These are phyloP conservation scores for Zygosaccharomyces pseudobailii DNA, from an alignment of 1,139 yeast genomes.

Conservation along the genomic window DNA sequence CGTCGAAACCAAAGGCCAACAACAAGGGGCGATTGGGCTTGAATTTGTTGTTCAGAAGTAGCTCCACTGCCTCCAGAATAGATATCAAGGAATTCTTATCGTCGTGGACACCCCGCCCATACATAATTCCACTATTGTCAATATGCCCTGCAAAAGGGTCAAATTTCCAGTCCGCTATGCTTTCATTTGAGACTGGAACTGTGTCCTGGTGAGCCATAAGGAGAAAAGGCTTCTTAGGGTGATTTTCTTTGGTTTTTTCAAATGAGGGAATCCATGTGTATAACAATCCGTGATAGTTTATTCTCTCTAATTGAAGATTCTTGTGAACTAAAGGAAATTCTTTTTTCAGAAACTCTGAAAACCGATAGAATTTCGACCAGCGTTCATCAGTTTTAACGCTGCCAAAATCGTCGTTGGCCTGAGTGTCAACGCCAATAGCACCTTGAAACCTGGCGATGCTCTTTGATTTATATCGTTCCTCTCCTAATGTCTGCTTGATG, in stretches of 20 bases:
- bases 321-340: slow-evolving; percentile 11
- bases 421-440: slow-evolving; percentile 5
- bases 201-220: slow-evolving; percentile 4
- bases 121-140: slow-evolving; percentile 28
- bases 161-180: slow-evolving; percentile 1
- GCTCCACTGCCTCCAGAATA: slow-evolving; percentile 48
- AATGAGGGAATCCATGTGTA: slow-evolving; percentile 2
- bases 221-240: background rate
- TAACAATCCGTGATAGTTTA: slow-evolving; percentile 1
- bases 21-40: slow-evolving; percentile 47
- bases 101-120: slow-evolving; percentile 57
- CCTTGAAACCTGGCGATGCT: slow-evolving; percentile 3
- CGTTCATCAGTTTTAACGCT: slow-evolving; percentile 4
- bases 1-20: slow-evolving; percentile 59
- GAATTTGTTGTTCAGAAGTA: slow-evolving; percentile 38
- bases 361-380: slow-evolving; percentile 5
- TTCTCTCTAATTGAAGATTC: background rate
- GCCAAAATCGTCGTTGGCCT: slow-evolving; percentile 6
- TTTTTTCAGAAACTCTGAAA: slow-evolving; percentile 8
- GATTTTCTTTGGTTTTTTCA: background rate
- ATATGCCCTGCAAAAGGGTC: slow-evolving; percentile 4
- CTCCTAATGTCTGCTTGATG: slow-evolving; percentile 1
- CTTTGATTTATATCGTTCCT: slow-evolving; percentile 1
- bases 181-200: slow-evolving; percentile 4
- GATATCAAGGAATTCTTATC: slow-evolving; percentile 50